Base-by-base conservation (phyloP, 768 basidiomycete species). In the Xerocomellus chrysenteron region DNA sequence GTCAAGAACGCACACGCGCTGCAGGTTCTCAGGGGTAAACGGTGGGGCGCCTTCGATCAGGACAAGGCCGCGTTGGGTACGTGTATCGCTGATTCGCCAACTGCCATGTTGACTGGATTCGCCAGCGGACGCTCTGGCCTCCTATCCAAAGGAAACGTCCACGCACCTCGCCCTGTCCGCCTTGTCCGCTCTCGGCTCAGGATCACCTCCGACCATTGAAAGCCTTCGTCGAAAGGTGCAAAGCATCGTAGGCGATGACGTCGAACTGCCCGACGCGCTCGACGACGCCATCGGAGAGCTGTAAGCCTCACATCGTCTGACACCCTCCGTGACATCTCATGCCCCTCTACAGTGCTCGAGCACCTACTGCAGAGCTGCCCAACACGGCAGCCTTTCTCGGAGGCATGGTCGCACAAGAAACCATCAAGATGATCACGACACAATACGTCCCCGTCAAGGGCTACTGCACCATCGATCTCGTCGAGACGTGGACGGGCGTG, bases 361-460 rank as follows among this genome's bases (percentile, higher is more conserved):
- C 92, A 9, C 91, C 90, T 2, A 86, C 81, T 0, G 87, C 92
- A 4, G 93, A 96, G 65, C 74, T 98, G 4, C 96, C 96, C 7
- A 98, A 94, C 61, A 94, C 87, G 2, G 92, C 96, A 0, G 95
- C 95, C 2, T 85, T 98, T 66, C 76, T 98, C 1, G 97, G 97
- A 2, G 97, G 97, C 3, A 72, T 98, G 36, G 88, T 98, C 19
- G 94, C 95, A 26, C 97, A 99, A 64, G 97, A 99, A 69, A 86
- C 87, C 7, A 98, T 98, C 80, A 98, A 99, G 80, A 80, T 98
- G 74, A 88, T 96, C 65, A 99, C 96, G 55, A 86, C 85, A 65
- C 97, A 99, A 73, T 99, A 99, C 68, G 81, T 95, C 14, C 95
- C 97, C 9, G 81, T 96, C 59, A 84, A 88, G 58, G 91, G 92